Base-by-base conservation (phyloP, 2,329 filamentous ascomycete species). In the Colletotrichum chlorophyti region DNA sequence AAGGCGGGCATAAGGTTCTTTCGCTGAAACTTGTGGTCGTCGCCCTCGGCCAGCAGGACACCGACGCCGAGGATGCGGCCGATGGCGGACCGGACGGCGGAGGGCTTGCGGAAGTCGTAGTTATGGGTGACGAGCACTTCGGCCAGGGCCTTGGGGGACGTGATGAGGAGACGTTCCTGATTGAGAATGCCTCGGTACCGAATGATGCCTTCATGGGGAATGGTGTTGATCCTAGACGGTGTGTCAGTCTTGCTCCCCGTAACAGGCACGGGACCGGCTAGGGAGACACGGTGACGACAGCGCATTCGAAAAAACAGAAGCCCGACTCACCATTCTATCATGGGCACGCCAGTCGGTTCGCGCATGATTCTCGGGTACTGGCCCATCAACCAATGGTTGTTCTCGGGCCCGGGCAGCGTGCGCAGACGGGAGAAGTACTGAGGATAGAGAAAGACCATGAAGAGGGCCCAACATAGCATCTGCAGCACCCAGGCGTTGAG, bases 1-100 rank as follows among this genome's bases (percentile, higher is more conserved):
- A 97, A 97, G 2, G 91, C 91, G 0, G 92, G 92, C 76, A 89
- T 85, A 15, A 96, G 83, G 57, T 89, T 87, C 70, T 90, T 93
- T 42, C 93, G 83, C 75, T 93, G 90, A 66, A 84, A 77, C 76
- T 90, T 95, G 72, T 97, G 94, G 67, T 93, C 91, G 11, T 96
- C 91, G n/a, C 93, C 93, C 73, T 97, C 93, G 2, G 91, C 90
- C 10, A 97, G 77, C 32, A 97, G 74, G 12, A 94, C 76, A 9
- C 91, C 90, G 11, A 88, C 75, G 9, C 91, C 89, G 11, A 94
- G 78, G 23, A 93, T 78, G 19, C 84, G 80, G 2, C 82, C 83
- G 4, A 94, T 75, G 2, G 81, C 79, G 38, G 74, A 73, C 29
- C 83, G 76, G 26, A 91, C 65, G 21, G 79, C 68, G 1, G 65